These are phyloP conservation scores for Celoporthe dispersa DNA, from an alignment of 2,329 filamentous ascomycete species.

Conservation along the genomic window DNA sequence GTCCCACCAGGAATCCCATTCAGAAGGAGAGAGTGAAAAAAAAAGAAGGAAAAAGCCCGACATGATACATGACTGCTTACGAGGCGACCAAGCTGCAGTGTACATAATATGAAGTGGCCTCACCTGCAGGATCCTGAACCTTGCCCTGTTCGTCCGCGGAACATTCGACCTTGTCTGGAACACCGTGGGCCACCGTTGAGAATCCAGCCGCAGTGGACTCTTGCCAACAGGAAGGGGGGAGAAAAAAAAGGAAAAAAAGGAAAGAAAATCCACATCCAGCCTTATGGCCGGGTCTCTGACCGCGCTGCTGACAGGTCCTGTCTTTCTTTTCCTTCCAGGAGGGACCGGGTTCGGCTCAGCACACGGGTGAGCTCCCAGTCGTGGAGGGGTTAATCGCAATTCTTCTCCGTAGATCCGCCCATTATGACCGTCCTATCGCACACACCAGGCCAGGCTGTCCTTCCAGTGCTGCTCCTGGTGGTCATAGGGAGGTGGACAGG, in stretches of 20 bases:
- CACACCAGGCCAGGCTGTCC: not conserved
- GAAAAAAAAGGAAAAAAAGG: no score
- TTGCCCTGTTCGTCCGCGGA: not conserved
- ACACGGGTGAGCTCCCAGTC: not conserved
- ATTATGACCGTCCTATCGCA: not conserved
- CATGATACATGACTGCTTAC: not conserved
- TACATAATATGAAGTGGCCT: not conserved
- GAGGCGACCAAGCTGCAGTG: not conserved
- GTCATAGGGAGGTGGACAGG: not conserved
- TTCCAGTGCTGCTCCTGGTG: not conserved
- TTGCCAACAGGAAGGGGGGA: not conserved
- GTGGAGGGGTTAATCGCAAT: not conserved
- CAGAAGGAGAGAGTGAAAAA: not conserved
- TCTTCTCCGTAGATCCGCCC: not conserved
- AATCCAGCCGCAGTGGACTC: not conserved
- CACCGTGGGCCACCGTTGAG: not conserved
- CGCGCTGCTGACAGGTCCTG: not conserved
- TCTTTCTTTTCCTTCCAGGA: not conserved
- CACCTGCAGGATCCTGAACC: not conserved
- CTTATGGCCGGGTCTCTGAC: not conserved
- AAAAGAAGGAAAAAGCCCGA: not conserved
- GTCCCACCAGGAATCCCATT: not conserved
- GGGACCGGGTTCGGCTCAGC: not conserved
- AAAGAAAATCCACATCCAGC: not conserved
- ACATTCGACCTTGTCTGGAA: not conserved